phyloP scores from a whole-genome alignment of 306 rosid species.

The Medicago ruthenica region DNA sequence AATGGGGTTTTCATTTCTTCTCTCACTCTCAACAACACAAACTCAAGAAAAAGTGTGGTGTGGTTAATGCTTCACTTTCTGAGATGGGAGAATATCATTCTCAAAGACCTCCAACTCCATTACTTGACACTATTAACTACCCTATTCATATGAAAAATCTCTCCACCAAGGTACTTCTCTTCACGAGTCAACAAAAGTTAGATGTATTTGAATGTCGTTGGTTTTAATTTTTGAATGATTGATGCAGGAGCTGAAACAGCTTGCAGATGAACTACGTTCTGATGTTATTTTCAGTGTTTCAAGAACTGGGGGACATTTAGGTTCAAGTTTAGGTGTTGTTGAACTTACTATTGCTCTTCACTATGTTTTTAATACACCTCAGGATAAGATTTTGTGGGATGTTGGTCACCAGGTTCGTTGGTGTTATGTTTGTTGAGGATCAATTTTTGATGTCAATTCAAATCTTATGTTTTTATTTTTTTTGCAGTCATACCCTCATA shows the following conservation, averaged over 20 bases:
- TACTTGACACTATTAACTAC: conserved; percentile 84
- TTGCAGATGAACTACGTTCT: conserved; percentile 87
- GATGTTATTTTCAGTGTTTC: conserved; percentile 96
- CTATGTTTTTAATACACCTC: conserved; percentile 90
- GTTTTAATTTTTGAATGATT: conserved; percentile 1
- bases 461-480: conserved; percentile 38
- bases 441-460: not conserved
- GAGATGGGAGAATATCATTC: conserved; percentile 76
- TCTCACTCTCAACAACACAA: conserved; percentile 41
- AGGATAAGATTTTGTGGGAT: conserved; percentile 90
- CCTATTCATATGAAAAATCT: conserved; percentile 97
- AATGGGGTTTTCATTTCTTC: conserved; percentile 48
- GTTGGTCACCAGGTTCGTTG: conserved; percentile 92
- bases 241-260: conserved; percentile 86
- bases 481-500: conserved; percentile 88
- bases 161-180: conserved; percentile 90
- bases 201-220: too few species aligned
- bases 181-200: too few species aligned
- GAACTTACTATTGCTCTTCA: conserved; percentile 98
- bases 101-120: conserved; percentile 89
- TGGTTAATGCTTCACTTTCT: conserved; percentile 75
- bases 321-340: conserved; percentile 96
- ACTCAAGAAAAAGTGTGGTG: conserved; percentile 57
- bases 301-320: conserved; percentile 95
- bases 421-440: not conserved